A percentile compares a stretch with the other conserved stretches of the same genome.
Conservation (phyloP, 768 basidiomycete species). For the Tricholoma matsutake region DNA sequence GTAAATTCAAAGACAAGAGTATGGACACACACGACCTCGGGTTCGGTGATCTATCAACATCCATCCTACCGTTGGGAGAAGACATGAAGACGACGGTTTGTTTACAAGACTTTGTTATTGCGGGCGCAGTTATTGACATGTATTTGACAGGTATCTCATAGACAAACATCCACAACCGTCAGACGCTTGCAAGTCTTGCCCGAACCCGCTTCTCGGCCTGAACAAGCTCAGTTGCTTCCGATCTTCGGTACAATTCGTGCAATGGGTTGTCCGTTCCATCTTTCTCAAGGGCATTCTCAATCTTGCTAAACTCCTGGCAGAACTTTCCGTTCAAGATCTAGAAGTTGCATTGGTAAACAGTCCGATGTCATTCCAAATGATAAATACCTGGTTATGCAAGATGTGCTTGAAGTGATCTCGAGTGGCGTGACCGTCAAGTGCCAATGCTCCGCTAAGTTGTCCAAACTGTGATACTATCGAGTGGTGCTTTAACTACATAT, state of each 20-base stretch:
- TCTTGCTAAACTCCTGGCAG: constrained; percentile 48
- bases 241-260: constrained; percentile 48
- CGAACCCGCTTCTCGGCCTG: constrained; percentile 61
- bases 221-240: constrained; percentile 49
- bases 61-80: constrained; percentile 55
- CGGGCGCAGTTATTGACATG: neutral
- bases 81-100: constrained; percentile 34
- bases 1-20: neutral
- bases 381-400: constrained; percentile 48
- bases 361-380: neutral
- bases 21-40: constrained; percentile 53
- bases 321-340: constrained; percentile 62
- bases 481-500: constrained; percentile 52
- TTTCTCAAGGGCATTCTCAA: constrained; percentile 55
- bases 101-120: constrained; percentile 4
- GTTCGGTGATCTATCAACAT: constrained; percentile 58
- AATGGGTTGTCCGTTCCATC: constrained; percentile 54
- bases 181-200: constrained; percentile 37
- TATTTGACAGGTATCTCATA: constrained; percentile 9
- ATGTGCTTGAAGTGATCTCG: constrained; percentile 57
- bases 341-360: neutral
- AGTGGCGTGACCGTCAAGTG: constrained; percentile 47
- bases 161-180: neutral
- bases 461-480: constrained; percentile 62
- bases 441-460: constrained; percentile 54